phyloP scores from a whole-genome alignment of 73 alveolate genomes.

The Paraurostyla sp. region DNA sequence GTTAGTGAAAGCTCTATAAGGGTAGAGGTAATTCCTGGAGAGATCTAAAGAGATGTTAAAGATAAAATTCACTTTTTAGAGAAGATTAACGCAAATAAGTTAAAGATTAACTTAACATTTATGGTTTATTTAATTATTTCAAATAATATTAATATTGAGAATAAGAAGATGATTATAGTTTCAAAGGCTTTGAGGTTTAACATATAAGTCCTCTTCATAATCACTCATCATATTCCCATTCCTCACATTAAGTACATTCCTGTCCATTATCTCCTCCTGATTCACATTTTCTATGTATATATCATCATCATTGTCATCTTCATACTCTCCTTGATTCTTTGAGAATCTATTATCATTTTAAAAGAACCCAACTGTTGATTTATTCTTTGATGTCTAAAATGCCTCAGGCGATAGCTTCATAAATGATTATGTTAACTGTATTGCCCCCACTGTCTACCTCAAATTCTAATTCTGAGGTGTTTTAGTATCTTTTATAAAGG shows the following conservation, averaged over 20 bases:
- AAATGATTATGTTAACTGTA: not conserved
- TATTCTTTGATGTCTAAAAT: not conserved
- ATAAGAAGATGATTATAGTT: no score
- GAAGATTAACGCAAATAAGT: not conserved
- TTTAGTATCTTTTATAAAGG: no score
- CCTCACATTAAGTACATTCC: no score
- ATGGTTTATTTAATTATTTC: not conserved
- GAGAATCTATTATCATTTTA: not conserved
- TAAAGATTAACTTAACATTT: not conserved
- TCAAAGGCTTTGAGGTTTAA: not conserved
- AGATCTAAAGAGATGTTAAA: no score
- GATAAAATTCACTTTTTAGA: not conserved
- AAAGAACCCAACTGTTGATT: not conserved
- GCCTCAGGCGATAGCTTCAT: slow-evolving; percentile 23
- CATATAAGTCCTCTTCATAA: not conserved
- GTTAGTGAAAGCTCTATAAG: not conserved
- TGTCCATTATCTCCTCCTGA: not conserved
- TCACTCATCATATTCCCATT: no score
- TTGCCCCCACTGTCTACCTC: not conserved
- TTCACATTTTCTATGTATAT: not conserved
- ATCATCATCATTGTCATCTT: not conserved
- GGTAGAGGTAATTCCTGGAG: no score
- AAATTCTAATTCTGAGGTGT: no score
- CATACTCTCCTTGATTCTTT: not conserved
- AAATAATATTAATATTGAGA: no score